Evolutionary conservation across 805 yeast species (phyloP), one percentile per base, ranked within the genome.

Genomic region (Kodamaea fukazawae): DNA sequence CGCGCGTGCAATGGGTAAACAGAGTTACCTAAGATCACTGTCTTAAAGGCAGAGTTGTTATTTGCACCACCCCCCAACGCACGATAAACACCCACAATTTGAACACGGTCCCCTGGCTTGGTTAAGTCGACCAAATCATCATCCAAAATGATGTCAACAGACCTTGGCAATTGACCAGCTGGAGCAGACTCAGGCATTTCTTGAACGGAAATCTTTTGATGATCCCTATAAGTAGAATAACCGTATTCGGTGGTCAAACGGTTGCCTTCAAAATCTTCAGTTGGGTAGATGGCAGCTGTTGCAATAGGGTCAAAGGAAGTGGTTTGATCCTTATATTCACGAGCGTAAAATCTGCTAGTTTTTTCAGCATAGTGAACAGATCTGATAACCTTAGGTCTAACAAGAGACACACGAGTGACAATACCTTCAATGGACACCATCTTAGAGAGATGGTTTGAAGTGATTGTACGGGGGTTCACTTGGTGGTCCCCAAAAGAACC

Each of bases 111-210:
- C 53, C 99, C 99, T 0, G 99, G 98, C 60, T 93, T 93, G 34
- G 86, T 84, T 41, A 65, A 69, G 59, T 93, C 99, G 2, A 93
- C 98, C 47, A 93, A 72, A 58, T 93, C 99, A 55, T 90, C 97
- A 60, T 91, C 96, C 53, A 93, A 67, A n/a, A 91, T 78, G 16
- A 91, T 84, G 56, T 93, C 99, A 26, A 93, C 76, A 2, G 96
- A 82, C 54, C 98, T 75, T 26, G 99, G 99, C 47, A 93, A 72
- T 65, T 91, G 98, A 41, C 99, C 99, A 0, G 98, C 95, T 11
- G 98, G 99, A 1, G 98, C 96, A 47, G 83, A 74, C 66, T 93
- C 98, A 1, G 99, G 98, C 87, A 93, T 86, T 67, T 93, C 99
- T 62, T 93, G 99, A 27, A 93, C 83, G 0, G 96, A 79, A 27